A percentile compares a stretch with the other conserved stretches of the same genome.
phyloP scores from a whole-genome alignment of 176 grass and related monocot species.

The Zizania latifolia region DNA sequence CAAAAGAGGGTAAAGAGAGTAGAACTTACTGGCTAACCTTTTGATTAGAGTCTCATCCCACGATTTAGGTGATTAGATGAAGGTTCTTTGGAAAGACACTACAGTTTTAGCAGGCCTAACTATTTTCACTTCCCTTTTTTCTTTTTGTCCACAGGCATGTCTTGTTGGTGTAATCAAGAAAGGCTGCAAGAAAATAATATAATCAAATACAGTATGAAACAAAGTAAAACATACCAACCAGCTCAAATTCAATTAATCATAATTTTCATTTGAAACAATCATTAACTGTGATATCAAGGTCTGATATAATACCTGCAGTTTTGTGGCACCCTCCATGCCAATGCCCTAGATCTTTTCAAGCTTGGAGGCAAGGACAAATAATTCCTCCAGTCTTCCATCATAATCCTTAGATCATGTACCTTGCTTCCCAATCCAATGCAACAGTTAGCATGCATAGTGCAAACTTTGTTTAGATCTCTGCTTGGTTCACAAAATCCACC shows the following conservation, averaged over 20 bases:
- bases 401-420: constrained; percentile 67
- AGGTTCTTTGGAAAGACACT: constrained; percentile 1
- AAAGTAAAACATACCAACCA: neutral
- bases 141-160: constrained; percentile 9
- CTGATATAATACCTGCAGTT: constrained; percentile 62
- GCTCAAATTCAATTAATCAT: neutral
- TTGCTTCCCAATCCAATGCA: constrained; percentile 60
- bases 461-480: constrained; percentile 66
- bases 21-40: constrained; percentile 10
- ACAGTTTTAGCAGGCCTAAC: neutral
- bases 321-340: constrained; percentile 55
- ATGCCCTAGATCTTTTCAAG: constrained; percentile 38
- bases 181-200: constrained; percentile 28
- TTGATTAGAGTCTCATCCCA: neutral
- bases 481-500: constrained; percentile 78
- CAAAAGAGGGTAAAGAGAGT: neutral
- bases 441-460: constrained; percentile 81
- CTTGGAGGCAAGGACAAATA: constrained; percentile 64
- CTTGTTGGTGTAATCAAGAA: constrained; percentile 13
- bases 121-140: constrained; percentile 5
- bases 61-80: neutral
- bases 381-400: constrained; percentile 59
- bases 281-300: neutral
- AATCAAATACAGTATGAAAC: neutral
- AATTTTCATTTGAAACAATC: neutral